Base-by-base conservation (phyloP, 306 rosid genomes). In the Cucurbita maxima region DNA sequence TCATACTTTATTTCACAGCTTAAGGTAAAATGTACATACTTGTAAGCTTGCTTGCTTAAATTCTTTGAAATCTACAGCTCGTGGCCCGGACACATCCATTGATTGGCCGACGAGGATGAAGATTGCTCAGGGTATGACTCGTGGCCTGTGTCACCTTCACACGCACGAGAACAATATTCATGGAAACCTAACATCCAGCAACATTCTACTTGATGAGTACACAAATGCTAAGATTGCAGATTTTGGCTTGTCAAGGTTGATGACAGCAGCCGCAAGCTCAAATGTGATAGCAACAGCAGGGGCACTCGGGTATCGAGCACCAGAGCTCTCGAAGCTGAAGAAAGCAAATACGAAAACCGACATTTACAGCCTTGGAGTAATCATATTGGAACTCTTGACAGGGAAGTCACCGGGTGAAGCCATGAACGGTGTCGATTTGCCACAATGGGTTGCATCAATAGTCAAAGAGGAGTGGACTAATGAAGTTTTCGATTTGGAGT, bases 81-180 rank as follows among this genome's bases (percentile, higher is more conserved):
- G 96, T 0, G 97, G 96, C n/a, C 94, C 84, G 2, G 86, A 85
- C 25, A 85, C 66, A 18, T 66, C 83, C 6, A 86, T 92, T 48
- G 93, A 87, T 20, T 92, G 97, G 97, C 86, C 94, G 56, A 92
- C 94, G 78, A 87, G 97, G 81, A 87, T 87, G 94, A 85, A 84
- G 41, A 87, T 92, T 77, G 88, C 88, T 10, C 76, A 83, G 22
- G 97, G 96, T 72, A 79, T 89, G n/a, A 82, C 94, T 0, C 76
- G 68, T 3, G 97, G 97, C 12, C 58, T 92, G 53, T 22, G 69
- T 72, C 66, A 86, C 70, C 88, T 92, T 43, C 97, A 92, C 44
- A 71, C 62, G 60, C 84, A 89, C 47, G 94, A 87, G 77, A 84
- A 83, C 30, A 82, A 88, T 16, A 73, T 86, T 3, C 97, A 92